A percentile compares a stretch with the other conserved stretches of the same genome.
These are phyloP conservation scores for Brachypodium distachyon DNA, from an alignment of 202 grass and related monocot genomes.

Conservation along the genomic window DNA sequence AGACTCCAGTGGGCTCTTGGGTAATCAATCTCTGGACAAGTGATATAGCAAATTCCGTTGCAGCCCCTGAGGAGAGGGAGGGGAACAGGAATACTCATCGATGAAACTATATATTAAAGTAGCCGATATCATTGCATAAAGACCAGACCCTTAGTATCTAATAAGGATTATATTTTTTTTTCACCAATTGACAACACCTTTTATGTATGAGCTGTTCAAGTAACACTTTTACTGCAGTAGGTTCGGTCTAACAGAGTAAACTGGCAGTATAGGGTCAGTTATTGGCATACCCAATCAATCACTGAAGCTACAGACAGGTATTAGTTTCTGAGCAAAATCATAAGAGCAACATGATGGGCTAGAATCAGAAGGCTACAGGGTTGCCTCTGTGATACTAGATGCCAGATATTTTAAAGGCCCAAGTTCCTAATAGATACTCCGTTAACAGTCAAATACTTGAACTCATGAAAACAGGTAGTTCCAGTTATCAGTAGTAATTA, in stretches of 20 bases:
- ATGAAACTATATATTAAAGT: background rate
- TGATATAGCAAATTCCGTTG: constrained; percentile 81
- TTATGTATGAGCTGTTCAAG: too few relatives aligned
- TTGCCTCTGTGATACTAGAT: too few relatives aligned
- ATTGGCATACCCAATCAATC: too few relatives aligned
- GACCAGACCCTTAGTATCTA: background rate
- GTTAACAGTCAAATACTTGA: background rate
- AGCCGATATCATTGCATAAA: background rate
- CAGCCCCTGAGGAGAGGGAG: constrained; percentile 46
- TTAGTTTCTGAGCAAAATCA: too few relatives aligned
- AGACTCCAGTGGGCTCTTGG: constrained; percentile 67
- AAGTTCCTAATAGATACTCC: background rate
- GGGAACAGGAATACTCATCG: background rate
- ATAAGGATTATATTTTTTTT: background rate
- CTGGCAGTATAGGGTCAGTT: too few relatives aligned
- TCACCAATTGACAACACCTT: too few relatives aligned
- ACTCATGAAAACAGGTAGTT: background rate
- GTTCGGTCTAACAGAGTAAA: too few relatives aligned
- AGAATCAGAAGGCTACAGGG: too few relatives aligned
- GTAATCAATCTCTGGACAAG: constrained; percentile 75
- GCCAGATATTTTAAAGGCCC: too few relatives aligned
- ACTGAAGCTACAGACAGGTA: too few relatives aligned
- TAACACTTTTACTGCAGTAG: too few relatives aligned
- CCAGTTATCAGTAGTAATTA: background rate
- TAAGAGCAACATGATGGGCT: too few relatives aligned